phyloP scores from a whole-genome alignment of 257 asterid species.

The Fraxinus cuspidata region DNA sequence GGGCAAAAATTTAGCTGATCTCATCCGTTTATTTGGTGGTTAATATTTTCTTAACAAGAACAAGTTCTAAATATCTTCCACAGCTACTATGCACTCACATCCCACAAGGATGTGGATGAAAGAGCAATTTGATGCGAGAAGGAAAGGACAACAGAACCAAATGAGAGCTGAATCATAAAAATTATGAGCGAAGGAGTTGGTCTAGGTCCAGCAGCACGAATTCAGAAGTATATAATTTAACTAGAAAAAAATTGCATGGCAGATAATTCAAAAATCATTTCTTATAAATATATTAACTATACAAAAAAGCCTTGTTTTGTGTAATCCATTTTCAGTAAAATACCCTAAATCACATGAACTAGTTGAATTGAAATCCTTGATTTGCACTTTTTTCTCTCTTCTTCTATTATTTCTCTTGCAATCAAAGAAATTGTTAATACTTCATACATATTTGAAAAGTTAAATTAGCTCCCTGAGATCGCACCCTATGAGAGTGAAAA shows the following conservation, averaged over 20 bases:
- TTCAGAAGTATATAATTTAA: background rate
- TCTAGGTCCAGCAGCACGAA: background rate
- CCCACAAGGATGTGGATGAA: background rate
- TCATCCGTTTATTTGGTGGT: background rate
- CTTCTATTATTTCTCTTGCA: too few relatives aligned
- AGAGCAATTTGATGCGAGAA: background rate
- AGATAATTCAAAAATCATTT: background rate
- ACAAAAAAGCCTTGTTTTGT: background rate
- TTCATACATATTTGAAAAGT: too few relatives aligned
- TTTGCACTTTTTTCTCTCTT: background rate
- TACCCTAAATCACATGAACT: background rate
- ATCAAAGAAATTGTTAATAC: too few relatives aligned
- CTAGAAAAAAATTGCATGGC: background rate
- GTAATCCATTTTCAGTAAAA: background rate
- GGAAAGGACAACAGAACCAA: background rate
- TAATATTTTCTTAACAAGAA: constrained; percentile 1
- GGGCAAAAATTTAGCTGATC: background rate
- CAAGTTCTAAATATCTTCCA: background rate
- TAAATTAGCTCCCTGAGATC: too few relatives aligned
- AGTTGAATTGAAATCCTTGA: background rate
- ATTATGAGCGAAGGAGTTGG: background rate
- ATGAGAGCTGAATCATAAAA: background rate
- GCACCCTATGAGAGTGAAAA: too few relatives aligned
- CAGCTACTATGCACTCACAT: background rate
- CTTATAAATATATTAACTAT: background rate